Evolutionary conservation across 2,329 filamentous ascomycete genomes (phyloP).

Genomic region (Phialophora tarda): DNA sequence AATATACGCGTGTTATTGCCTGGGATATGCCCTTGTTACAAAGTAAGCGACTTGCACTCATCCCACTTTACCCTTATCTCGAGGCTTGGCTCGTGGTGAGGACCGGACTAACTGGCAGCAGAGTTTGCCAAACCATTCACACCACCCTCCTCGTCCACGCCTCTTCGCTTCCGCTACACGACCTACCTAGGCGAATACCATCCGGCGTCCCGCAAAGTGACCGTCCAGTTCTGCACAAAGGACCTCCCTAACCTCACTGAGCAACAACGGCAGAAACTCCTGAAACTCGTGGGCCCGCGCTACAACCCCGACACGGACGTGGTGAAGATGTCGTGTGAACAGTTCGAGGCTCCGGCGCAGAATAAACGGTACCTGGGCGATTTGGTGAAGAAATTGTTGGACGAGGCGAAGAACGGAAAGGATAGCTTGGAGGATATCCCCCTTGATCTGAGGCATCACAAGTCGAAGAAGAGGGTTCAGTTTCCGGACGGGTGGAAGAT

Average conservation of each 20-base stretch:
- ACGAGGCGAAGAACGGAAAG: conserved; percentile 73
- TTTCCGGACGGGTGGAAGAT: conserved; percentile 87
- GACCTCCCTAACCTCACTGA: conserved; percentile 67
- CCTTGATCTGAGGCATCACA: conserved; percentile 85
- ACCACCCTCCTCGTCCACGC: conserved; percentile 67
- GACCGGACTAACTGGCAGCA: conserved; percentile 49
- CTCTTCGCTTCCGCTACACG: conserved; percentile 94
- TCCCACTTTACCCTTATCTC: not conserved
- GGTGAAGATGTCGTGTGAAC: conserved; percentile 89
- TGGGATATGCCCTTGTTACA: conserved; percentile 95
- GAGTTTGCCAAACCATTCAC: conserved; percentile 83
- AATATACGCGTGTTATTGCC: conserved; percentile 83
- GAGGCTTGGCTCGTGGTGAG: not conserved
- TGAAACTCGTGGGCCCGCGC: conserved; percentile 82
- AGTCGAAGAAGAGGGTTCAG: conserved; percentile 66
- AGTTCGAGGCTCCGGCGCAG: conserved; percentile 85
- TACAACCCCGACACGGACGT: conserved; percentile 85
- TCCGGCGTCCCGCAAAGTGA: conserved; percentile 90
- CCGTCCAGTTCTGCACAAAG: conserved; percentile 80
- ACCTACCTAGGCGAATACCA: conserved; percentile 94
- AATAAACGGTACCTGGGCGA: conserved; percentile 96
- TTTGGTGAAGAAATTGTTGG: conserved; percentile 73
- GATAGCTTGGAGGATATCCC: conserved; percentile 90
- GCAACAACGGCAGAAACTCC: conserved; percentile 76
- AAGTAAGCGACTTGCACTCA: conserved; percentile 63